Conservation (phyloP, 1,139 yeast species). For the Yamadazyma atlantica region DNA sequence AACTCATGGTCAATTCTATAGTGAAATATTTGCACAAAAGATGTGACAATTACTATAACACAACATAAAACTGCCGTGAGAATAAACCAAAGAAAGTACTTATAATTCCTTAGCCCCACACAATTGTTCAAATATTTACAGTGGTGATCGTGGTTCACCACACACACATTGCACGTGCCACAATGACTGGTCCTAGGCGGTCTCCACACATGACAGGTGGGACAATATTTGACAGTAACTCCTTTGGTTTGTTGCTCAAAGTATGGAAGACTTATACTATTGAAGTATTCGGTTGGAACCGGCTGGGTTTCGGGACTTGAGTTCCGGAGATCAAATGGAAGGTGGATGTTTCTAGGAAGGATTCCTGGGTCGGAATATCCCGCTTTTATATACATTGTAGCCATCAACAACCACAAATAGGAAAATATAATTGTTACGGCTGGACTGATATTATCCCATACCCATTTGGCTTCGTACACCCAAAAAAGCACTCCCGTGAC, state of each 20-base stretch:
- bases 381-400: slow-evolving; percentile 51
- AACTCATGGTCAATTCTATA: slow-evolving; percentile 15
- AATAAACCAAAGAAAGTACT: slow-evolving; percentile 42
- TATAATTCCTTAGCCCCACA: slow-evolving; percentile 35
- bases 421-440: slow-evolving; percentile 56
- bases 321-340: slow-evolving; percentile 28
- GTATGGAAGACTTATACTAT: slow-evolving; percentile 55
- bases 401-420: slow-evolving; percentile 54
- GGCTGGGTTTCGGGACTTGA: neutral
- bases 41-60: slow-evolving; percentile 21
- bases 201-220: slow-evolving; percentile 50
- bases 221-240: slow-evolving; percentile 47
- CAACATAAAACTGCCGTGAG: slow-evolving; percentile 23
- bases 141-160: slow-evolving; percentile 45
- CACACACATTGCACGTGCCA: slow-evolving; percentile 43
- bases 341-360: slow-evolving; percentile 67
- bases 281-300: slow-evolving; percentile 64
- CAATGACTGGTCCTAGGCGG: slow-evolving; percentile 48
- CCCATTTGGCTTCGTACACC: slow-evolving; percentile 51
- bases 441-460: slow-evolving; percentile 59
- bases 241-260: slow-evolving; percentile 18
- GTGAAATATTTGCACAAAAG: slow-evolving; percentile 31
- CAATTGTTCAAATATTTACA: slow-evolving; percentile 42
- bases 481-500: slow-evolving; percentile 51
- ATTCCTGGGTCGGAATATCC: slow-evolving; percentile 70